These are phyloP conservation scores for Colletotrichum lupini DNA, from an alignment of 2,329 filamentous ascomycete genomes.

Conservation along the genomic window DNA sequence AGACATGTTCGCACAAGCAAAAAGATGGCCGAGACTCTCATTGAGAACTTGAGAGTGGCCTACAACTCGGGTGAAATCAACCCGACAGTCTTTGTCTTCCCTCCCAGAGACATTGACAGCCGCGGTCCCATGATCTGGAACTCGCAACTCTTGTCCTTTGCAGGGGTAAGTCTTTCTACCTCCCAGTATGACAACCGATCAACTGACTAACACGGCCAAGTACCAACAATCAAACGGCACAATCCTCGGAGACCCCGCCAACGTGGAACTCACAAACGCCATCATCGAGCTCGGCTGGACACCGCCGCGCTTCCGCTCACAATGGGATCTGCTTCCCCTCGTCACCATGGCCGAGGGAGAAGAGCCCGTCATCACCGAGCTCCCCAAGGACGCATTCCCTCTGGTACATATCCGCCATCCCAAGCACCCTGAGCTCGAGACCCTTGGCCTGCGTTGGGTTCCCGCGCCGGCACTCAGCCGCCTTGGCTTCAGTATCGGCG, in stretches of 20 bases:
- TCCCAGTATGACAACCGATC: no score
- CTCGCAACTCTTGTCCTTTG: constrained; percentile 28
- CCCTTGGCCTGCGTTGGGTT: constrained; percentile 32
- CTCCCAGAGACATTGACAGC: constrained; percentile 27
- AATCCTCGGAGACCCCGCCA: constrained; percentile 29
- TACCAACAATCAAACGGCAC: constrained; percentile 31
- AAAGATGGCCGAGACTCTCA: constrained; percentile 34
- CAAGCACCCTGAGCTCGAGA: constrained; percentile 30
- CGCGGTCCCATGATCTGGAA: constrained; percentile 34
- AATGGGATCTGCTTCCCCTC: constrained; percentile 31
- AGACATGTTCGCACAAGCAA: constrained; percentile 32
- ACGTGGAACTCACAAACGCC: constrained; percentile 31
- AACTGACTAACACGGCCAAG: not conserved
- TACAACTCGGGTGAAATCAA: constrained; percentile 33
- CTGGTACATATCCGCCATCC: constrained; percentile 32
- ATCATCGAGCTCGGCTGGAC: constrained; percentile 33
- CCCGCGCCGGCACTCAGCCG: constrained; percentile 33
- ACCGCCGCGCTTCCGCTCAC: constrained; percentile 29
- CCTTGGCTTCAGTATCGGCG: constrained; percentile 34
- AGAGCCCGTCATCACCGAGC: constrained; percentile 31
- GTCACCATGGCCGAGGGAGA: constrained; percentile 33
- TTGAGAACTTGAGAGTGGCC: constrained; percentile 24
- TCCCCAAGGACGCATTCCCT: constrained; percentile 29
- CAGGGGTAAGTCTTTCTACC: constrained; percentile 16
- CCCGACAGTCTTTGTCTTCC: constrained; percentile 32